These are phyloP conservation scores for Geranium rotundifolium DNA, from an alignment of 345 rosid species.

Conservation along the genomic window DNA sequence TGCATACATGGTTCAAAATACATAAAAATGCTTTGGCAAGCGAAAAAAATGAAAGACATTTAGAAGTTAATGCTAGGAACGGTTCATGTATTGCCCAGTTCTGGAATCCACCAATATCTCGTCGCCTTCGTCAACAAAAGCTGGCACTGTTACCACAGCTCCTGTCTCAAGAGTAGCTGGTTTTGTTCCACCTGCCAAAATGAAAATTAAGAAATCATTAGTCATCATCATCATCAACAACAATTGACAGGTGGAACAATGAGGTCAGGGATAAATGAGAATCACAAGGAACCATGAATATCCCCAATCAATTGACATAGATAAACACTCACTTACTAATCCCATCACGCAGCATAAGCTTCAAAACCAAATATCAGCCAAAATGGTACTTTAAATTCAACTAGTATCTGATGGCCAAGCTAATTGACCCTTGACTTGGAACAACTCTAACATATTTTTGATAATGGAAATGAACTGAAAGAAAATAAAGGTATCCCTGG, in stretches of 20 bases:
- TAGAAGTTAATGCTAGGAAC: constrained; percentile 25
- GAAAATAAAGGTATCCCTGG: not conserved
- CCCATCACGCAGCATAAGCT: too few relatives aligned
- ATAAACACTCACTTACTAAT: too few relatives aligned
- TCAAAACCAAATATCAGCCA: too few relatives aligned
- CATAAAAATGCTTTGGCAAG: not conserved
- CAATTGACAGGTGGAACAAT: too few relatives aligned
- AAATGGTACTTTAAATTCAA: too few relatives aligned
- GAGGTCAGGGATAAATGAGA: too few relatives aligned
- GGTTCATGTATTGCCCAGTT: constrained; percentile 77
- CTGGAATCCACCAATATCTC: constrained; percentile 77
- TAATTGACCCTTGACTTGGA: not conserved
- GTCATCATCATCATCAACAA: too few relatives aligned
- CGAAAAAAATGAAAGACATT: not conserved
- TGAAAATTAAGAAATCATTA: not conserved
- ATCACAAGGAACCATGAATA: too few relatives aligned
- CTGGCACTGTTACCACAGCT: constrained; percentile 36
- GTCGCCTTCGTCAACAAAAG: constrained; percentile 13
- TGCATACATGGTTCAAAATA: not conserved
- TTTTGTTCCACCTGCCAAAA: constrained; percentile 66
- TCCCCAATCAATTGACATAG: too few relatives aligned
- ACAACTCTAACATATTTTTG: not conserved
- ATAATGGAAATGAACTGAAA: not conserved
- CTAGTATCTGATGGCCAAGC: too few relatives aligned
- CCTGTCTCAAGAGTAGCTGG: constrained; percentile 83